Percentiles rank a stretch among this genome's conserved stretches.
phyloP scores from a whole-genome alignment of 139 green algal genomes.

The Chlorella vulgaris region DNA sequence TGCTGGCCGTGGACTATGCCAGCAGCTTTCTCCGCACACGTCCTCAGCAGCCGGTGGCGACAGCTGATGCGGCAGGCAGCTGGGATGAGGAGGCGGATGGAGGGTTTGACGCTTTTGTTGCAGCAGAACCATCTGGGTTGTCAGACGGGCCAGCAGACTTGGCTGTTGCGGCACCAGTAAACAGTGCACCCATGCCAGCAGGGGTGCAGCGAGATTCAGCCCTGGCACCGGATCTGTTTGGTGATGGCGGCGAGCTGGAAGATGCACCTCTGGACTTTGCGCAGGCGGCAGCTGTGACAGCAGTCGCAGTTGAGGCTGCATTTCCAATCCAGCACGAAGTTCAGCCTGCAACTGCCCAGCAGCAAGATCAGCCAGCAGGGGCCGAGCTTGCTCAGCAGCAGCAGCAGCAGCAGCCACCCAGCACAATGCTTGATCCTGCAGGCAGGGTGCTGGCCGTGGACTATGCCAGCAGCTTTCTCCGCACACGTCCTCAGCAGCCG shows the following conservation, averaged over 20 bases:
- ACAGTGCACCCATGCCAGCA: not conserved
- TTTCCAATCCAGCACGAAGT: no score
- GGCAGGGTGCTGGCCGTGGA: not conserved
- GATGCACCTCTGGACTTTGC: not conserved
- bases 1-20: constrained; percentile 6
- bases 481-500: not conserved
- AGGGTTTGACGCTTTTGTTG: not conserved
- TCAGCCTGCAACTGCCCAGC: not conserved
- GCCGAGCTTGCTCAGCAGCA: not conserved
- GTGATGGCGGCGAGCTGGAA: not conserved
- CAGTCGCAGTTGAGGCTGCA: not conserved
- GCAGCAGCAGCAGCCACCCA: not conserved
- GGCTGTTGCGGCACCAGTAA: not conserved
- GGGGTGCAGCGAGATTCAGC: constrained; percentile 6
- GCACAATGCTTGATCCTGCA: not conserved
- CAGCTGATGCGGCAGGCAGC: not conserved
- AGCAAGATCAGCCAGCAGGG: not conserved
- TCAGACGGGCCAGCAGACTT: not conserved
- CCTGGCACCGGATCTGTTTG: constrained; percentile 7
- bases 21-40: not conserved
- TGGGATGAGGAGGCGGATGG: not conserved
- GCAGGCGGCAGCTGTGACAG: not conserved
- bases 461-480: not conserved
- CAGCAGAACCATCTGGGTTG: not conserved
- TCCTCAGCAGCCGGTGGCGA: no score